Evolutionary conservation across 441 rosid genomes (phyloP).

Genomic region (Melianthus villosus): DNA sequence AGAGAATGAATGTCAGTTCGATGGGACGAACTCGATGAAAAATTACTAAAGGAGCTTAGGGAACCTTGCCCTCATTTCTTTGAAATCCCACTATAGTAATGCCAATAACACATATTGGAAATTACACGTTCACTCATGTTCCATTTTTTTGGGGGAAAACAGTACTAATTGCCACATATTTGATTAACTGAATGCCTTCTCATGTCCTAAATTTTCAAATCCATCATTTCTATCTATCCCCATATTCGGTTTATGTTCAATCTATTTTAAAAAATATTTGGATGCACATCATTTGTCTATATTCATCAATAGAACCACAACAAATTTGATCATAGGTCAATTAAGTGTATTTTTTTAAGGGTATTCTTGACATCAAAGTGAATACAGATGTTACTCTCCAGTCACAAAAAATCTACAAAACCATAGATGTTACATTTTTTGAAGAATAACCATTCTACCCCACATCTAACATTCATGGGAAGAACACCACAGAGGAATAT

Average conservation of each 20-base stretch:
- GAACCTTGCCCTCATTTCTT: too few relatives aligned
- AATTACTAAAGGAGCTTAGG: too few relatives aligned
- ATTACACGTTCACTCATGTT: background rate
- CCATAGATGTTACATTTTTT: conserved; percentile 2
- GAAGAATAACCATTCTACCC: conserved; percentile 2
- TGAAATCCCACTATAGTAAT: too few relatives aligned
- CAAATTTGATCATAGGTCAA: background rate
- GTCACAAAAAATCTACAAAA: too few relatives aligned
- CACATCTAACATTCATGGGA: background rate
- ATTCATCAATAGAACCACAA: background rate
- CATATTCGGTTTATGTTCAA: background rate
- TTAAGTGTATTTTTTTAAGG: background rate
- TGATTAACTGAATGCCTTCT: background rate
- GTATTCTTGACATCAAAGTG: background rate
- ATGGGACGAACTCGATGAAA: too few relatives aligned
- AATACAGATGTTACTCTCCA: background rate
- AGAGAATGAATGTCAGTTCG: too few relatives aligned
- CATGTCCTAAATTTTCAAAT: background rate
- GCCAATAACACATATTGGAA: background rate
- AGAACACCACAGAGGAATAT: background rate
- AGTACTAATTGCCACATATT: background rate
- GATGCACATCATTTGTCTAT: background rate
- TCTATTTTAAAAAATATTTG: too few relatives aligned
- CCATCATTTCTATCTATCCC: background rate
- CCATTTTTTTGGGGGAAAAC: background rate